phyloP scores from a whole-genome alignment of 176 grass and related monocot species.

The Hordeum marinum region DNA sequence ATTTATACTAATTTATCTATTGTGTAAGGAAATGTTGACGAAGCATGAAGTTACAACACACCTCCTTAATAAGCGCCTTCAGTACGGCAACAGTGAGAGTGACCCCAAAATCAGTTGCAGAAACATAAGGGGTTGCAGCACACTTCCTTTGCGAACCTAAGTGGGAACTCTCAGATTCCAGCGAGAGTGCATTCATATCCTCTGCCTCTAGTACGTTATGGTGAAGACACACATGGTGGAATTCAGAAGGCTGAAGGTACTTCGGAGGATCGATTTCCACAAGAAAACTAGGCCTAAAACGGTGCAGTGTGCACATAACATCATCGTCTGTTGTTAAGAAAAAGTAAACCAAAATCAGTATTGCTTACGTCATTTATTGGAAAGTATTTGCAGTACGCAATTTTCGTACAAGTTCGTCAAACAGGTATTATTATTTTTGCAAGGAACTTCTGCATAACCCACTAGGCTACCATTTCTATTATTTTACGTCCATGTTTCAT shows the following conservation, averaged over 20 bases:
- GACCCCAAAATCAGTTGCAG: constrained; percentile 50
- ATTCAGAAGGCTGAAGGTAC: constrained; percentile 61
- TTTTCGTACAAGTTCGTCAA: neutral
- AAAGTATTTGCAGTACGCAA: neutral
- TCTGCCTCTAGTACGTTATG: constrained; percentile 9
- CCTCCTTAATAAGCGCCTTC: constrained; percentile 45
- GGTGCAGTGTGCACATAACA: constrained; percentile 57
- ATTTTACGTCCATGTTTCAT: neutral
- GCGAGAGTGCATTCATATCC: constrained; percentile 34
- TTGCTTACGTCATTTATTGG: neutral
- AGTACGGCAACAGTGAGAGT: constrained; percentile 32
- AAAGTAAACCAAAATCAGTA: constrained; percentile 12
- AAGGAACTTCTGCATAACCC: constrained; percentile 1
- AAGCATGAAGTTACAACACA: constrained; percentile 5
- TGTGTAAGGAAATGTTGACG: neutral
- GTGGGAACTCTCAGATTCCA: constrained; percentile 43
- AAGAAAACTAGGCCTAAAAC: constrained; percentile 62
- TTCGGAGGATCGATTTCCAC: constrained; percentile 50
- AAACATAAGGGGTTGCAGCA: constrained; percentile 61
- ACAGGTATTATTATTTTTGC: neutral
- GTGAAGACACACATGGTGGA: constrained; percentile 50
- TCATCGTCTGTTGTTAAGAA: constrained; percentile 72
- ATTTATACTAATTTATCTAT: neutral
- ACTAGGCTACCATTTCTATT: neutral
- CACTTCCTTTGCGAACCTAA: constrained; percentile 27